These are phyloP conservation scores for Crucihimalaya himalaica DNA, from an alignment of 345 rosid species.

Conservation along the genomic window DNA sequence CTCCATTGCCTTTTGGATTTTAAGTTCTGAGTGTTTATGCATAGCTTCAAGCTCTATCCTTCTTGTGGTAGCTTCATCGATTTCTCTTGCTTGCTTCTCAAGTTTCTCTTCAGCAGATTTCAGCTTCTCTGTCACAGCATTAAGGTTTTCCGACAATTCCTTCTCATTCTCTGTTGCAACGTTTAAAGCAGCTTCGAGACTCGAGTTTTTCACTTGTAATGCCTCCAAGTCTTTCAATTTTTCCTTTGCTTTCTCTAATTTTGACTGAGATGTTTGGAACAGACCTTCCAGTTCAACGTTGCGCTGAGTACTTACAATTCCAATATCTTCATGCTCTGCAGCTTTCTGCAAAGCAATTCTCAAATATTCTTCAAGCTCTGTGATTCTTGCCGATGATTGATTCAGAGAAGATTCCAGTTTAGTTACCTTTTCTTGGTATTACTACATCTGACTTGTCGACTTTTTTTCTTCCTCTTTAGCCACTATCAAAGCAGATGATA, in stretches of 20 bases:
- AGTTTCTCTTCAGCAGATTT: constrained; percentile 64
- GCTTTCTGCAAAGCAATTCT: constrained; percentile 50
- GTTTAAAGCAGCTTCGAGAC: constrained; percentile 63
- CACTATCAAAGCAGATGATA: constrained; percentile 47
- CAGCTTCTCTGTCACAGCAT: constrained; percentile 55
- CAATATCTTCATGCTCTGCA: constrained; percentile 64
- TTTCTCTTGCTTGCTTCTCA: constrained; percentile 53
- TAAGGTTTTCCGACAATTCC: constrained; percentile 50
- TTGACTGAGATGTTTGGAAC: constrained; percentile 52
- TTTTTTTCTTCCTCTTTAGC: constrained; percentile 53
- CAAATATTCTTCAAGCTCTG: constrained; percentile 63
- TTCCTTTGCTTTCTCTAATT: constrained; percentile 58
- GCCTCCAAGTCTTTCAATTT: constrained; percentile 69
- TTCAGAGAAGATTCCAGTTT: constrained; percentile 58
- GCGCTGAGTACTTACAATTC: constrained; percentile 50
- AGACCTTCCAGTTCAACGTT: constrained; percentile 57
- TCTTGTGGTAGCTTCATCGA: constrained; percentile 55
- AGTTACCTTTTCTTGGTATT: constrained; percentile 51
- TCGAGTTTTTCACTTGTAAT: constrained; percentile 51
- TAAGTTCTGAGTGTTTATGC: constrained; percentile 62
- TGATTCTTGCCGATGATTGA: constrained; percentile 44
- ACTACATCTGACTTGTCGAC: constrained; percentile 43
- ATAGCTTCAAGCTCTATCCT: constrained; percentile 60
- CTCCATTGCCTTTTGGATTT: constrained; percentile 55
- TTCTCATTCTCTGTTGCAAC: constrained; percentile 58